phyloP scores from a whole-genome alignment of 495 filamentous ascomycete species.

The Hypomontagnella submonticulosa region DNA sequence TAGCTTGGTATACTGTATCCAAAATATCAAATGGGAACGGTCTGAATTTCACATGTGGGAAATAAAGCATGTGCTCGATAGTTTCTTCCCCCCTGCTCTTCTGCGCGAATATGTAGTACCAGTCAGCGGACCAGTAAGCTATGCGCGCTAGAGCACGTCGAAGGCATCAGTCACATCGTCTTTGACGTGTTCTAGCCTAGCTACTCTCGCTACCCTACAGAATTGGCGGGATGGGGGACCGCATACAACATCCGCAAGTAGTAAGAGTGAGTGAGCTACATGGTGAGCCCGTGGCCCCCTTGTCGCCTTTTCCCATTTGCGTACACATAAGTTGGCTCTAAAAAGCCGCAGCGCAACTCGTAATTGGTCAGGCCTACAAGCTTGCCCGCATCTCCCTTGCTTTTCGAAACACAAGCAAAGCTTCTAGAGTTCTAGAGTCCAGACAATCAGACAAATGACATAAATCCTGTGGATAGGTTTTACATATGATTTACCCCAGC shows the following conservation, averaged over 20 bases:
- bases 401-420: conserved; percentile 24
- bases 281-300: background rate
- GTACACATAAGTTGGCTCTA: conserved; percentile 17
- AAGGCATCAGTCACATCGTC: conserved; percentile 31
- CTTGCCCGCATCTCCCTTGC: conserved; percentile 36
- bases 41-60: conserved; percentile 31
- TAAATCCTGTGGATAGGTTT: background rate
- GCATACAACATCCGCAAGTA: conserved; percentile 43
- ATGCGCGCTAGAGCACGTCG: conserved; percentile 36
- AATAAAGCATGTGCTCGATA: conserved; percentile 22
- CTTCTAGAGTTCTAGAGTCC: conserved; percentile 33
- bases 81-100: background rate
- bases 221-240: conserved; percentile 23
- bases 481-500: conserved; percentile 2
- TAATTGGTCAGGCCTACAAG: conserved; percentile 24
- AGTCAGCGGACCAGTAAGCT: conserved; percentile 24
- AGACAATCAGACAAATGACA: conserved; percentile 10
- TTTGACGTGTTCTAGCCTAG: conserved; percentile 41
- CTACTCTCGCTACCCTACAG: conserved; percentile 16
- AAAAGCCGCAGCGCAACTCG: conserved; percentile 22
- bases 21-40: conserved; percentile 30
- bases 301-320: conserved; percentile 8
- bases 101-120: conserved; percentile 37
- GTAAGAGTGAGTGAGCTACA: too few species aligned
- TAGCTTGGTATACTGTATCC: conserved; percentile 25